Evolutionary conservation across 306 rosid species (phyloP), one percentile per base, ranked within the genome.

Genomic region (Castanea crenata): DNA sequence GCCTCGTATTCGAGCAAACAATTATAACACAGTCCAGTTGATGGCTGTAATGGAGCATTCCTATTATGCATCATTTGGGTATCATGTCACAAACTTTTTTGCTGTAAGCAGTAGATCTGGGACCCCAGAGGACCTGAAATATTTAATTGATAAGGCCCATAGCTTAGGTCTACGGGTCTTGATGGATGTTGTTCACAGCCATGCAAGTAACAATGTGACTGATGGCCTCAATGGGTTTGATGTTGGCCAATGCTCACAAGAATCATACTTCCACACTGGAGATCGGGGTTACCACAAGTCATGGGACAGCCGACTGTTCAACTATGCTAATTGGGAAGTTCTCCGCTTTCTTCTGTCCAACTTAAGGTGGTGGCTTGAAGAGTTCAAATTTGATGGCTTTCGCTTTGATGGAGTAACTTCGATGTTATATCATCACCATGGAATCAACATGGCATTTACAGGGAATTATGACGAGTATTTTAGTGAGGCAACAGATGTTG

Each of bases 21-120:
- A 94, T 91, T 94, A 94, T 69, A 94, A 91, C 86, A 94, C 97
- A 55, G 95, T 94, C 76, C 99, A 94, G 83, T 86, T 94, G 86
- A 94, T 94, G 99, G 97, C 97, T 16, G 91, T 94, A 82, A 92
- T 94, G 97, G 99, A 94, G 86, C 99, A 94, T 81, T 94, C 99
- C 62, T 94, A 94, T 87, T 94, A 94, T 86, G 99, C 95, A 78
- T 94, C 99, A 41, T 94, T 94, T 76, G 99, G 99, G 55, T 94
- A 92, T 84, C 99, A 94, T 78, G 91, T 92, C 68, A 92, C 99
- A 14, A 94, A 91, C 81, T 94, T 94, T 82, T 94, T 91, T 74
- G 99, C 99, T 23, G 97, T 83, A 67, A 92, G 99, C 86, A 91
- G 99, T 80, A 90, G 99, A 86, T 92, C 95, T 71, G 99, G 99